Percentiles rank a stretch among this genome's conserved stretches.
These are phyloP conservation scores for Ustilago loliicola DNA, from an alignment of 1,284 basidiomycete genomes.

Conservation along the genomic window DNA sequence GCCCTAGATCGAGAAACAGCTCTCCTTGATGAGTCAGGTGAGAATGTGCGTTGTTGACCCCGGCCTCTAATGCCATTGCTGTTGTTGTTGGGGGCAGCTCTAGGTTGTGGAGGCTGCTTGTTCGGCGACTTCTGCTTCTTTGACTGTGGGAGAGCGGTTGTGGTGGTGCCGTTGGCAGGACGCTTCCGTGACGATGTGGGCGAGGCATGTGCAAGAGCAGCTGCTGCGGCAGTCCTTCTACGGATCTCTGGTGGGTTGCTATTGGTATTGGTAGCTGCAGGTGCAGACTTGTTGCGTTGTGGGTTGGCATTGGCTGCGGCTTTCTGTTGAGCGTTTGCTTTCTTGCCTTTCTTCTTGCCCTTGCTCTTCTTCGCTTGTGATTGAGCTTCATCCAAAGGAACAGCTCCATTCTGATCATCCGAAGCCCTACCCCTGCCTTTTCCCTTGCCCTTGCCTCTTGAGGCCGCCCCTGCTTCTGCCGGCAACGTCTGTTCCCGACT, in stretches of 20 bases:
- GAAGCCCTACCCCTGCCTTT: background rate
- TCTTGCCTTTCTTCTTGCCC: slow-evolving; percentile 14
- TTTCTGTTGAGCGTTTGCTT: slow-evolving; percentile 6
- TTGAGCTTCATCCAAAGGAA: background rate
- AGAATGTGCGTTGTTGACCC: background rate
- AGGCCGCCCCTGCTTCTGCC: slow-evolving; percentile 1
- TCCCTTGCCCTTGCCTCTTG: slow-evolving; percentile 2
- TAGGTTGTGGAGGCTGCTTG: slow-evolving; percentile 9
- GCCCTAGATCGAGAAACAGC: slow-evolving; percentile 1
- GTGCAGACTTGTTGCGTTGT: background rate
- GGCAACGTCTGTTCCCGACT: slow-evolving; percentile 24
- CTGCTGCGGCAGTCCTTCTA: background rate
- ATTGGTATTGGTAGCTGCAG: background rate
- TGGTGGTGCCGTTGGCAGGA: slow-evolving; percentile 9
- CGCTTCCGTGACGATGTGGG: slow-evolving; percentile 11
- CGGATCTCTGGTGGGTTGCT: slow-evolving; percentile 33
- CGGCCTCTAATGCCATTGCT: background rate
- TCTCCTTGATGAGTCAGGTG: slow-evolving; percentile 5
- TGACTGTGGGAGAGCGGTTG: background rate
- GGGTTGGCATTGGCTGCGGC: slow-evolving; percentile 3
- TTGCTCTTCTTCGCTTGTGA: slow-evolving; percentile 3
- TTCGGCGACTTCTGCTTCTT: slow-evolving; percentile 18
- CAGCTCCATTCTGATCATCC: background rate
- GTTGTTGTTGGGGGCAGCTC: background rate
- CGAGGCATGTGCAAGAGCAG: background rate